These are phyloP conservation scores for Phytophthora fragariae DNA, from an alignment of 352 stramenopile genomes.

Conservation along the genomic window DNA sequence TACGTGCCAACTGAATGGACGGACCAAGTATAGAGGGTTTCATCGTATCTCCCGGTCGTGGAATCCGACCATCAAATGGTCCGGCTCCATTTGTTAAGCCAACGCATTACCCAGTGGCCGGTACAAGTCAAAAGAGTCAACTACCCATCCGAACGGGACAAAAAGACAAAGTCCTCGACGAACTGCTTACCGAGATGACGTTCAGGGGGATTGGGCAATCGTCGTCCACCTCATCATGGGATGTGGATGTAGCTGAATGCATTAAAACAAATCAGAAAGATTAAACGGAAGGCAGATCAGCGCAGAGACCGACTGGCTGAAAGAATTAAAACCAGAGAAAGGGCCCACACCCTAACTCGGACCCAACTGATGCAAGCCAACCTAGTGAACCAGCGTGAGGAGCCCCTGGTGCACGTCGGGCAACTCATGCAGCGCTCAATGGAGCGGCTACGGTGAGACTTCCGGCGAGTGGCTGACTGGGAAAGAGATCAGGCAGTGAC, in stretches of 20 bases:
- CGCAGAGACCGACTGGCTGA: neutral
- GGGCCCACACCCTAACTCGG: neutral
- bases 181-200: no score
- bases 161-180: neutral
- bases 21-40: neutral
- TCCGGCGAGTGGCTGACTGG: slow-evolving; percentile 7
- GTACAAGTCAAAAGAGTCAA: neutral
- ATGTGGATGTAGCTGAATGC: no score
- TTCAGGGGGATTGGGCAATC: no score
- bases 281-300: no score
- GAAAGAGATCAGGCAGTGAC: slow-evolving; percentile 4
- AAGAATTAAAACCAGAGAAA: neutral
- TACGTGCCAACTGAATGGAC: neutral
- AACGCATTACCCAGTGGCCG: no score
- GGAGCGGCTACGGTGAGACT: neutral
- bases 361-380: neutral
- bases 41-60: neutral
- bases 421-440: neutral
- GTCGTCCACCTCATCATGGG: no score
- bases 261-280: no score
- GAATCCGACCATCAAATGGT: neutral
- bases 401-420: neutral
- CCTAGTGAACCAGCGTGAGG: neutral
- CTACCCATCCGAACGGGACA: neutral
- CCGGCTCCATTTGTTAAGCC: neutral